Evolutionary conservation across 139 green algal species (phyloP).

Genomic region (Coelastrella sp.): DNA sequence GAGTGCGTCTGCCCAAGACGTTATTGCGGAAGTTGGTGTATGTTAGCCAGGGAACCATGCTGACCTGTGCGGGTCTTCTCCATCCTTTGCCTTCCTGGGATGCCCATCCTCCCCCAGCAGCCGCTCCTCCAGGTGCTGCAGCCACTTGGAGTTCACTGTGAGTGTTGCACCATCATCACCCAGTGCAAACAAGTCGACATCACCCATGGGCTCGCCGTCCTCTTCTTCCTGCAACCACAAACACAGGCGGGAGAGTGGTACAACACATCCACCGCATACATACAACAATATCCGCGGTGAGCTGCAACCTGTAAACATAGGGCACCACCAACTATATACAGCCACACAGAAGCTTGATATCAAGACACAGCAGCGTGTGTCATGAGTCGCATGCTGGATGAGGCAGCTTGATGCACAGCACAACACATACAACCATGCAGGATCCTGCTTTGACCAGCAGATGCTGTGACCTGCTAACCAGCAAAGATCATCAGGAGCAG

Average conservation of each 20-base stretch:
- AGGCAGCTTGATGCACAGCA: background rate
- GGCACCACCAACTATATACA: background rate
- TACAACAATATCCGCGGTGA: background rate
- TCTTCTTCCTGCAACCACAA: conserved; percentile 54
- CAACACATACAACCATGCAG: background rate
- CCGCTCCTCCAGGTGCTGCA: conserved; percentile 82
- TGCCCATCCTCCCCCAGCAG: conserved; percentile 86
- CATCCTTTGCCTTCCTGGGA: conserved; percentile 66
- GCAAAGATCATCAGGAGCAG: too few species aligned
- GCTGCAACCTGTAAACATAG: background rate
- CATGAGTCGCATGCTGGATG: background rate
- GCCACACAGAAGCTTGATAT: background rate
- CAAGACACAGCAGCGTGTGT: background rate
- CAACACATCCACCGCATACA: too few species aligned
- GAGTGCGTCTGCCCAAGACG: too few species aligned
- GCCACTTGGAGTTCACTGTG: conserved; percentile 84
- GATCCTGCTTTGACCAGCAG: background rate
- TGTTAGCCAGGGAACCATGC: background rate
- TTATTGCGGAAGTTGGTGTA: background rate
- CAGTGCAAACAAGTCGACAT: conserved; percentile 89
- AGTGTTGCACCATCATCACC: conserved; percentile 58
- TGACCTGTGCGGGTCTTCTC: conserved; percentile 67
- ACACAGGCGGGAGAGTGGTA: background rate
- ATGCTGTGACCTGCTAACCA: too few species aligned
- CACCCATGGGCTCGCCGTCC: conserved; percentile 80